Conservation (phyloP, 441 rosid species). For the Gossypium davidsonii region DNA sequence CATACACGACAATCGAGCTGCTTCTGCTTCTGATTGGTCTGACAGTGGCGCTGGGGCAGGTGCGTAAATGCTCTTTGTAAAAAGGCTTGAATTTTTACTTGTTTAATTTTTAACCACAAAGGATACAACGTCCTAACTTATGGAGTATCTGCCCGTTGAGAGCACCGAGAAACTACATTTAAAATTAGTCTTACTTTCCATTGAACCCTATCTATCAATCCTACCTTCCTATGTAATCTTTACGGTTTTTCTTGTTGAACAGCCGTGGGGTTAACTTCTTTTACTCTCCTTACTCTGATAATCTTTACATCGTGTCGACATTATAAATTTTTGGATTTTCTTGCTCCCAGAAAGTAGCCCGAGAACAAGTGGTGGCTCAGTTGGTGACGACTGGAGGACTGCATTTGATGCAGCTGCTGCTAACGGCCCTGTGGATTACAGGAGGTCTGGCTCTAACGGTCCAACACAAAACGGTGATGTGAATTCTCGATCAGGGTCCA, state of each 20-base stretch:
- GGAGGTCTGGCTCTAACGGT: conserved; percentile 47
- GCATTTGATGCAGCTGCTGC: conserved; percentile 58
- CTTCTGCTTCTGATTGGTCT: conserved; percentile 54
- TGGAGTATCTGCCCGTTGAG: neutral
- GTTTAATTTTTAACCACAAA: neutral
- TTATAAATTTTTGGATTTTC: neutral
- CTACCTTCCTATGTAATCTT: neutral
- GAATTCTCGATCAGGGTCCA: conserved; percentile 35
- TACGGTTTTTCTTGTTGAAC: neutral
- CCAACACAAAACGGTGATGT: conserved; percentile 59
- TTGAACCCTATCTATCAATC: neutral
- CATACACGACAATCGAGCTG: conserved; percentile 54
- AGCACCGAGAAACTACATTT: neutral
- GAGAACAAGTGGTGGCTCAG: conserved; percentile 38
- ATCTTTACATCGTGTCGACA: neutral
- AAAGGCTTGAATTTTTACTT: neutral
- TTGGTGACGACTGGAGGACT: conserved; percentile 66
- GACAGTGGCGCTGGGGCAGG: conserved; percentile 36
- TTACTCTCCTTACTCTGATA: neutral
- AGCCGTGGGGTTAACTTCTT: neutral
- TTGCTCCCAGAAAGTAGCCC: conserved; percentile 52
- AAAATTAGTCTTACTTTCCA: neutral
- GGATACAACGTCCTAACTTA: neutral
- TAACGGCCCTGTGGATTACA: conserved; percentile 35
- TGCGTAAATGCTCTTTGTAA: conserved; percentile 11